phyloP scores from a whole-genome alignment of 1,284 basidiomycete genomes.

The Ceratobasidium sp. region DNA sequence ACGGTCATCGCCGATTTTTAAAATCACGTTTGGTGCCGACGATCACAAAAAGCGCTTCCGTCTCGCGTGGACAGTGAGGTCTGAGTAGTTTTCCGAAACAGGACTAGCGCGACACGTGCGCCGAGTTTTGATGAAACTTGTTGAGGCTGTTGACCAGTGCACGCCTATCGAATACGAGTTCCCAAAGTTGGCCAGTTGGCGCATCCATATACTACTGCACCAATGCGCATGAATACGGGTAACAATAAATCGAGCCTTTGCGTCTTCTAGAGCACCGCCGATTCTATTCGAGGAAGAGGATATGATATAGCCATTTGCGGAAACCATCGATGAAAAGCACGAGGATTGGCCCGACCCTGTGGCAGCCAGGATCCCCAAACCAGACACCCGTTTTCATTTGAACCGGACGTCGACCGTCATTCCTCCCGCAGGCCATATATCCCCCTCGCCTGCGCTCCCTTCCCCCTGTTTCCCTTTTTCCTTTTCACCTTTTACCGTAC shows the following conservation, averaged over 20 bases:
- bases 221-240: slow-evolving; percentile 2
- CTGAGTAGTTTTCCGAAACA: neutral
- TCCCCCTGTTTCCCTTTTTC: slow-evolving; percentile 4
- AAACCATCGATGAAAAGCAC: neutral
- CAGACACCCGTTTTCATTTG: slow-evolving; percentile 19
- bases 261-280: no score
- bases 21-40: neutral
- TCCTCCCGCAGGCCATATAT: slow-evolving; percentile 7
- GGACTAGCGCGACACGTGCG: slow-evolving; percentile 26
- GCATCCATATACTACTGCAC: neutral
- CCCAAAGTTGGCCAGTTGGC: neutral
- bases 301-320: neutral
- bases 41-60: slow-evolving; percentile 2
- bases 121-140: neutral
- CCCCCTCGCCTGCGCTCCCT: slow-evolving; percentile 1
- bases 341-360: slow-evolving; percentile 34
- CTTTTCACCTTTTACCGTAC: slow-evolving; percentile 11
- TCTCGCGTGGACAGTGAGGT: slow-evolving; percentile 20
- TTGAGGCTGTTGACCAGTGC: neutral
- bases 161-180: no score
- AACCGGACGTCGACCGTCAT: slow-evolving; percentile 41
- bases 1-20: neutral
- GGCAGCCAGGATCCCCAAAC: slow-evolving; percentile 5
- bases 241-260: no score
- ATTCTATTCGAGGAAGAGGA: neutral